These are phyloP conservation scores for Sugiyamaella floridensis DNA, from an alignment of 805 yeast species.

Conservation along the genomic window DNA sequence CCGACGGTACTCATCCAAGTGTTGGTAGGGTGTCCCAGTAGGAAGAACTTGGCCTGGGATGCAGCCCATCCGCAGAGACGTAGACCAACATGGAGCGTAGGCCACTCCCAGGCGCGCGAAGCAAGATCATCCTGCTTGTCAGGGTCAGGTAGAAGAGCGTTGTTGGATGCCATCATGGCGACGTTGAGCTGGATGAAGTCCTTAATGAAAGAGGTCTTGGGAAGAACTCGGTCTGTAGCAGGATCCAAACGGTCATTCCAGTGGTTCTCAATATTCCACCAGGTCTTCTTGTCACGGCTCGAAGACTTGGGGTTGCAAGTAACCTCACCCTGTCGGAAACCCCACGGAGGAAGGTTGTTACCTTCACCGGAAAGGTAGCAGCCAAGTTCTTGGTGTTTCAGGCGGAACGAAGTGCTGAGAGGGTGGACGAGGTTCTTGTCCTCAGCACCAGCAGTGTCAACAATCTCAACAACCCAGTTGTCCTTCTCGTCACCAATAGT, in stretches of 20 bases:
- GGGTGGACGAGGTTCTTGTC: conserved; percentile 43
- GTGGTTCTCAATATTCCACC: conserved; percentile 80
- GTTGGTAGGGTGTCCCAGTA: conserved; percentile 58
- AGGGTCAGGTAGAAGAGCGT: conserved; percentile 70
- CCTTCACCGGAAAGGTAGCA: conserved; percentile 89
- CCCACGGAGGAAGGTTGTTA: conserved; percentile 84
- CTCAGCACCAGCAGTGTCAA: conserved; percentile 34
- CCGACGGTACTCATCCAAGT: conserved; percentile 58
- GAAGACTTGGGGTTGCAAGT: conserved; percentile 52
- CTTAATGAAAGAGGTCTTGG: conserved; percentile 49
- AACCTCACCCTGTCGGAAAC: conserved; percentile 95
- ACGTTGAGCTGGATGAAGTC: conserved; percentile 67
- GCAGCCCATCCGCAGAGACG: conserved; percentile 72
- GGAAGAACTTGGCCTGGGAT: conserved; percentile 49
- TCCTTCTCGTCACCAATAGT: conserved; percentile 72
- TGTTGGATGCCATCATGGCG: conserved; percentile 80
- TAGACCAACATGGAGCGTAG: conserved; percentile 57
- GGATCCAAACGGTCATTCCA: conserved; percentile 43
- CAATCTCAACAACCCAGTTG: conserved; percentile 85
- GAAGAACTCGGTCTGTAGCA: conserved; percentile 35
- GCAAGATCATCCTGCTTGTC: conserved; percentile 68
- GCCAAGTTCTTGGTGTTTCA: conserved; percentile 58
- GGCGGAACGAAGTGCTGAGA: conserved; percentile 72
- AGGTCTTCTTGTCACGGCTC: conserved; percentile 52
- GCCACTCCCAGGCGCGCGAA: conserved; percentile 82